Evolutionary conservation across 1,139 yeast species (phyloP).

Genomic region (Saccharomycopsis hybrid): DNA sequence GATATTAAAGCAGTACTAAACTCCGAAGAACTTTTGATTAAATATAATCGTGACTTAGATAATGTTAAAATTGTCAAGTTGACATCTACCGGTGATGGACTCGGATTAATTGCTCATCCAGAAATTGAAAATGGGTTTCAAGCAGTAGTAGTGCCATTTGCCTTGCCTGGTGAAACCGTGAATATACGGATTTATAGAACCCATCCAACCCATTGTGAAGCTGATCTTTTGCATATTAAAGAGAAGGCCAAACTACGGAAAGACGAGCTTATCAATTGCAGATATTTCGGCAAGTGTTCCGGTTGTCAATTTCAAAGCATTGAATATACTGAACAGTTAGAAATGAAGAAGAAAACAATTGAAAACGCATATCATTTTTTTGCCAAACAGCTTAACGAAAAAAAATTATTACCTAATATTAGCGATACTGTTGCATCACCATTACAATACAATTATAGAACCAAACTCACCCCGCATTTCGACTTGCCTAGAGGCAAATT

Average conservation of each 20-base stretch:
- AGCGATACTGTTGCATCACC: slow-evolving; percentile 76
- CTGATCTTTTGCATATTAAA: slow-evolving; percentile 53
- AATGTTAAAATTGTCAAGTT: slow-evolving; percentile 53
- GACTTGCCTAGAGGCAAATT: slow-evolving; percentile 58
- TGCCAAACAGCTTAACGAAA: slow-evolving; percentile 44
- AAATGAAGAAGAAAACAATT: slow-evolving; percentile 67
- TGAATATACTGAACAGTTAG: slow-evolving; percentile 64
- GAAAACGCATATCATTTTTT: slow-evolving; percentile 75
- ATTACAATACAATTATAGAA: slow-evolving; percentile 66
- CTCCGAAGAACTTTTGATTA: slow-evolving; percentile 42
- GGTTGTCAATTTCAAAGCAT: slow-evolving; percentile 93
- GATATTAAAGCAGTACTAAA: slow-evolving; percentile 64
- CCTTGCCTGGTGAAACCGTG: slow-evolving; percentile 79
- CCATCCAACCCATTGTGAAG: slow-evolving; percentile 67
- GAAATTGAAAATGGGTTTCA: slow-evolving; percentile 32
- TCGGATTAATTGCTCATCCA: slow-evolving; percentile 59
- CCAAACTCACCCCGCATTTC: slow-evolving; percentile 94
- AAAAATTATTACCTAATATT: slow-evolving; percentile 49
- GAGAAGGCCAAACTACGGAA: slow-evolving; percentile 44
- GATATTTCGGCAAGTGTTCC: slow-evolving; percentile 73
- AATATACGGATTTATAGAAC: slow-evolving; percentile 68
- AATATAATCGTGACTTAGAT: slow-evolving; percentile 53
- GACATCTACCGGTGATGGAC: slow-evolving; percentile 77
- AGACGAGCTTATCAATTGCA: slow-evolving; percentile 53
- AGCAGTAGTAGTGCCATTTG: slow-evolving; percentile 72